A percentile compares a stretch with the other conserved stretches of the same genome.
Conservation (phyloP, 768 basidiomycete species). For the Leccinum boreale region DNA sequence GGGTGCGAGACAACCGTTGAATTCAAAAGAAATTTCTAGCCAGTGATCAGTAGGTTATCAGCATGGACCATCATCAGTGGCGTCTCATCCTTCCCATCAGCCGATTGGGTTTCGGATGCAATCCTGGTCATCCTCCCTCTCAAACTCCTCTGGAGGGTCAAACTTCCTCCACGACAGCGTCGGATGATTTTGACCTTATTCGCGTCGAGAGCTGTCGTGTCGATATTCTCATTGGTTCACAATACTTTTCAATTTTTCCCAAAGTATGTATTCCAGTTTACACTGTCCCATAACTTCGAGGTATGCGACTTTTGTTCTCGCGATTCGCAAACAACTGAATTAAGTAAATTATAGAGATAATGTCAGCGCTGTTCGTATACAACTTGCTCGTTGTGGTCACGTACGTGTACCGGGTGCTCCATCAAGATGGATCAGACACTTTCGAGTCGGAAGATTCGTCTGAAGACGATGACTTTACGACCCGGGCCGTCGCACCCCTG, state of each 20-base stretch:
- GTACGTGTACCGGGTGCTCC: background rate
- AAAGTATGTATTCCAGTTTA: background rate
- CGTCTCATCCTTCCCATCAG: background rate
- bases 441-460: no score
- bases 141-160: no score
- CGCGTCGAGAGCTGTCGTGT: constrained; percentile 8
- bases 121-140: no score
- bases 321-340: background rate
- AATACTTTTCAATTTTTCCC: background rate
- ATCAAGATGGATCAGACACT: background rate
- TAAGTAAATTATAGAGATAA: background rate
- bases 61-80: background rate
- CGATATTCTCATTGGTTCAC: background rate
- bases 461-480: background rate
- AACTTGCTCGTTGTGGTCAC: background rate
- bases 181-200: constrained; percentile 17
- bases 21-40: background rate
- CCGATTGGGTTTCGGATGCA: background rate
- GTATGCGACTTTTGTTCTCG: background rate
- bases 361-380: background rate
- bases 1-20: background rate
- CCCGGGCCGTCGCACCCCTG: background rate
- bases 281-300: background rate
- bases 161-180: constrained; percentile 2
- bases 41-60: background rate